Percentiles rank a stretch among this genome's conserved stretches.
Evolutionary conservation across 1,284 basidiomycete species (phyloP).

Genomic region (Gymnopus androsaceus): DNA sequence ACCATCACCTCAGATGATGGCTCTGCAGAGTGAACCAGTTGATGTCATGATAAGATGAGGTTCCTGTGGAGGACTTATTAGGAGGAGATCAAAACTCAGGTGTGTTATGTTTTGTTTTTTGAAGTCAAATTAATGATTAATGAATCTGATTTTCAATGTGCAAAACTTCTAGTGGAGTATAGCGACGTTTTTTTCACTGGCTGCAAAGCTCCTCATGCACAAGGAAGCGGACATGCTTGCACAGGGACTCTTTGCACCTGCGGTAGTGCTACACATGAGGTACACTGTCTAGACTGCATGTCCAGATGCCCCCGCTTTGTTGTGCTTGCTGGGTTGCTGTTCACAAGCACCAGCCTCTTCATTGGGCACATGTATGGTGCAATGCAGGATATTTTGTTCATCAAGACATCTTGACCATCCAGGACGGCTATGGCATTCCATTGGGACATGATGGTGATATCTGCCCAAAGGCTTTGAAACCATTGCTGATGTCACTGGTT

Average conservation of each 20-base stretch:
- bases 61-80: not conserved
- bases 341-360: not conserved
- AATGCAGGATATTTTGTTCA: not conserved
- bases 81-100: not conserved
- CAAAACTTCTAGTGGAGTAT: not conserved
- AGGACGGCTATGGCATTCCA: not conserved
- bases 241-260: not conserved
- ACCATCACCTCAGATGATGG: too few relatives aligned
- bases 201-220: not conserved
- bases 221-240: not conserved
- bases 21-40: too few relatives aligned
- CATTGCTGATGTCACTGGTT: not conserved
- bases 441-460: not conserved
- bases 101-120: not conserved
- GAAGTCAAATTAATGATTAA: too few relatives aligned
- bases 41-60: too few relatives aligned
- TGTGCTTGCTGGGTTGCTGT: not conserved
- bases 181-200: not conserved
- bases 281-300: not conserved
- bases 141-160: not conserved
- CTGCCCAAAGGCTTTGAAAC: not conserved
- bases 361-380: conserved; percentile 1
- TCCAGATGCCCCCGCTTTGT: not conserved
- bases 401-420: not conserved
- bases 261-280: too few relatives aligned